phyloP scores from a whole-genome alignment of 1,139 yeast genomes.

The Komagataea norvegica region DNA sequence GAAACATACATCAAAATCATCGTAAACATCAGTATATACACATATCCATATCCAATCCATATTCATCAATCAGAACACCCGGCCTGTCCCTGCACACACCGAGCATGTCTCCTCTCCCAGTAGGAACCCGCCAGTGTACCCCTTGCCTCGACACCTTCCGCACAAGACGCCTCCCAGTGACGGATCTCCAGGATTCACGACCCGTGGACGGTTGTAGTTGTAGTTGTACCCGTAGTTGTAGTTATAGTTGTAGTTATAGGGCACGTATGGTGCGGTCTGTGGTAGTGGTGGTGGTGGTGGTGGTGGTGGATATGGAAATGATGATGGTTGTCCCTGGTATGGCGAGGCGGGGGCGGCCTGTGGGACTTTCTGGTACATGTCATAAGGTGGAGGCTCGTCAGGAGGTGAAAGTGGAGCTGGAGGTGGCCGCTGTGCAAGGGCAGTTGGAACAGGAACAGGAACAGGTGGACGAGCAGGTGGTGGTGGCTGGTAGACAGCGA shows the following conservation, averaged over 20 bases:
- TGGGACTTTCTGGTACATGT: conserved; percentile 1
- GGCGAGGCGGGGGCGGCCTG: neutral
- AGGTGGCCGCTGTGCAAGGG: conserved; percentile 12
- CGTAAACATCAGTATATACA: no score
- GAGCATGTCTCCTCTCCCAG: conserved; percentile 30
- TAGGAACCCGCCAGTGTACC: conserved; percentile 39
- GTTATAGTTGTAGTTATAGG: no score
- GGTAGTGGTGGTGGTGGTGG: no score
- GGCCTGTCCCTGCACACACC: conserved; percentile 65
- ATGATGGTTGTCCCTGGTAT: no score
- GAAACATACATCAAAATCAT: no score
- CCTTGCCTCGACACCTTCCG: conserved; percentile 73
- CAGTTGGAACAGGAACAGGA: conserved; percentile 11
- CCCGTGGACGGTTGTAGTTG: conserved; percentile 4
- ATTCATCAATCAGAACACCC: conserved; percentile 31
- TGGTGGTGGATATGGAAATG: no score
- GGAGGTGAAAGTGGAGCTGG: conserved; percentile 14
- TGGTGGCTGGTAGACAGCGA: conserved; percentile 5
- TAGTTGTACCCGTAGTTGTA: no score
- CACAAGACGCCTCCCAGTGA: conserved; percentile 76
- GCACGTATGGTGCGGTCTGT: no score
- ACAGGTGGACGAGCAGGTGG: conserved; percentile 21
- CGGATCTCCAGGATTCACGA: conserved; percentile 77
- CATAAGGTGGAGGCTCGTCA: conserved; percentile 19
- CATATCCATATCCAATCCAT: no score